These are phyloP conservation scores for Rhizopogon parksii DNA, from an alignment of 1,284 basidiomycete genomes.

Conservation along the genomic window DNA sequence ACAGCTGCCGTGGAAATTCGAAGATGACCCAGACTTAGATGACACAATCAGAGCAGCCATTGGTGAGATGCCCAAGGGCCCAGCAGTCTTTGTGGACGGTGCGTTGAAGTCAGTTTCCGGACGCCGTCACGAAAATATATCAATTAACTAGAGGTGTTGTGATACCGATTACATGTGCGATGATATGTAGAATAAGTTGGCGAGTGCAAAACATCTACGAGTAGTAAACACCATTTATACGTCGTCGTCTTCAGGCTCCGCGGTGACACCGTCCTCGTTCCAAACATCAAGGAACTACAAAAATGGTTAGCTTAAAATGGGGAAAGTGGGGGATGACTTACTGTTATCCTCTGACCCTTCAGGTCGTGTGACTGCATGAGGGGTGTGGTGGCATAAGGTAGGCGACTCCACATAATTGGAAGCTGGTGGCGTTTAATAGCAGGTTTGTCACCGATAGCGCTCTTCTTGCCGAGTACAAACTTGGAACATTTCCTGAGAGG, in stretches of 20 bases:
- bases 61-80: conserved; percentile 45
- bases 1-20: conserved; percentile 58
- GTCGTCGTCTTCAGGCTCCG: conserved; percentile 55
- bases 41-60: conserved; percentile 36
- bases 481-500: conserved; percentile 76
- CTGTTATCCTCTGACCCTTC: conserved; percentile 49
- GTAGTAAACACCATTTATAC: conserved; percentile 14
- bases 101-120: conserved; percentile 4
- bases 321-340: conserved; percentile 28
- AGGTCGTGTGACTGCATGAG: conserved; percentile 56
- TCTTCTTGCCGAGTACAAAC: conserved; percentile 81
- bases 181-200: conserved; percentile 16
- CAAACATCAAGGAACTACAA: conserved; percentile 69
- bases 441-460: conserved; percentile 75
- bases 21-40: conserved; percentile 56
- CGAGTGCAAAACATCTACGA: not conserved
- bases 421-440: conserved; percentile 56
- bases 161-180: conserved; percentile 24
- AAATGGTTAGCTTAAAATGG: conserved; percentile 2
- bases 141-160: conserved; percentile 11
- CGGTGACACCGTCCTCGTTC: conserved; percentile 73
- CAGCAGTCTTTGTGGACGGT: conserved; percentile 43
- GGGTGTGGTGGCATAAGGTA: conserved; percentile 56
- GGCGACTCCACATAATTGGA: conserved; percentile 62
- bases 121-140: not conserved